phyloP scores from a whole-genome alignment of 139 green algal species.

The Micractinium conductrix region DNA sequence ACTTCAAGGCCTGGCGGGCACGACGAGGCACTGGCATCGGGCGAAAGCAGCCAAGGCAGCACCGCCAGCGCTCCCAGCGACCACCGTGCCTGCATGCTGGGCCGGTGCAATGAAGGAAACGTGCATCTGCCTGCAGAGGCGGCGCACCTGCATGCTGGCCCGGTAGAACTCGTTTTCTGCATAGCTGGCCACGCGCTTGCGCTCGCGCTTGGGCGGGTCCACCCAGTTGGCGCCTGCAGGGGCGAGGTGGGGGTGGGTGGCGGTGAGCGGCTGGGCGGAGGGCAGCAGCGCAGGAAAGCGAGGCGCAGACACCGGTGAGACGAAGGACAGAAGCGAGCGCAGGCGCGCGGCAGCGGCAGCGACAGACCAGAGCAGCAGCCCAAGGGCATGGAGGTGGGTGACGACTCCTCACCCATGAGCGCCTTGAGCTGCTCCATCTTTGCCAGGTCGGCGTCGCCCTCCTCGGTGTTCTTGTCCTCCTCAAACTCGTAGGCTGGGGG shows the following conservation, averaged over 20 bases:
- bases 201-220: conserved; percentile 94
- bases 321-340: too few relatives aligned
- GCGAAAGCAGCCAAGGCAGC: too few relatives aligned
- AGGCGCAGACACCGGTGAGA: not conserved
- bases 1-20: not conserved
- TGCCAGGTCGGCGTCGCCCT: conserved; percentile 33
- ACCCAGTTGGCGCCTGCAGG: conserved; percentile 85
- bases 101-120: too few relatives aligned
- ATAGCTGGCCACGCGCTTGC: conserved; percentile 93
- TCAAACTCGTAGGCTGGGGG: conserved; percentile 85
- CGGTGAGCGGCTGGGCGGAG: not conserved
- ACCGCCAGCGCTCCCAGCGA: not conserved
- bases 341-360: too few relatives aligned
- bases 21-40: not conserved
- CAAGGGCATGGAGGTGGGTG: too few relatives aligned
- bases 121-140: too few relatives aligned
- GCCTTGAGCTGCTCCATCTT: conserved; percentile 64
- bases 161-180: conserved; percentile 84
- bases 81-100: not conserved
- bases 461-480: conserved; percentile 67
- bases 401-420: conserved; percentile 58
- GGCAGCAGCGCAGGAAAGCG: not conserved
- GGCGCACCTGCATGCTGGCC: conserved; percentile 34
- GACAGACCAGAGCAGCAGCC: too few relatives aligned
- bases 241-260: not conserved